Base-by-base conservation (phyloP, 2,329 filamentous ascomycete species). In the Pezicula carpinea region DNA sequence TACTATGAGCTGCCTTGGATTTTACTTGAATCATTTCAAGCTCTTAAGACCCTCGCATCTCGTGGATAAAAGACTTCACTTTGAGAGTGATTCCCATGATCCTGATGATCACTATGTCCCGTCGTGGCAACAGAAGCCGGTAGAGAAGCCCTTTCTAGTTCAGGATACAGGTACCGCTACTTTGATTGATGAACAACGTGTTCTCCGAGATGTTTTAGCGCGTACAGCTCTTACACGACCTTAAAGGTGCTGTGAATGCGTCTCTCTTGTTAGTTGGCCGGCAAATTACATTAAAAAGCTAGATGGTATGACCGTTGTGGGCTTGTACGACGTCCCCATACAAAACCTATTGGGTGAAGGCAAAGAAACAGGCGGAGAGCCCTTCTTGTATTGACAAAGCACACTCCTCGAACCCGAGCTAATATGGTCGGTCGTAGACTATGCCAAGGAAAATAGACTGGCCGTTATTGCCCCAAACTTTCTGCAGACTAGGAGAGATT, bases 171-270 rank as follows among this genome's bases (percentile, higher is more conserved):
- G 47, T 3, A 23, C 43, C 5, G 39, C 50, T 22, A 32, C 44
- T 34, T 52, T 43, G 47, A 5, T 45, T 29, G 50, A 49, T 22
- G 7, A 49, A 19, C 47, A 52, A 18, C 43, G 47, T 43, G 44
- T 47, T 39, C 15, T 43, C n/a, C 47, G 47, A 38, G 50, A 43
- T 3, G n/a, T 47, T 49, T 22, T 51, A 42, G 49, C 46, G 49
- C 13, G 38, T 48, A 22, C 43, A 48, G 29, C 31, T 51, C 8
- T 48, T 36, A 13, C 32, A 38, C 29, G 45, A 51, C 21, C 18
- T 47, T 7, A 35, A 43, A n/a, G 18, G 17, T 39, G 41, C 34
- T 18, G 11, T 41, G 13, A 10, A 32, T 46, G 34, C 34, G 4
- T 36, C 34, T 14, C 34, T 14, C n/a, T 15, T 36, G 17, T 36